phyloP scores from a whole-genome alignment of 2,329 filamentous ascomycete genomes.

The Penicillium palitans region DNA sequence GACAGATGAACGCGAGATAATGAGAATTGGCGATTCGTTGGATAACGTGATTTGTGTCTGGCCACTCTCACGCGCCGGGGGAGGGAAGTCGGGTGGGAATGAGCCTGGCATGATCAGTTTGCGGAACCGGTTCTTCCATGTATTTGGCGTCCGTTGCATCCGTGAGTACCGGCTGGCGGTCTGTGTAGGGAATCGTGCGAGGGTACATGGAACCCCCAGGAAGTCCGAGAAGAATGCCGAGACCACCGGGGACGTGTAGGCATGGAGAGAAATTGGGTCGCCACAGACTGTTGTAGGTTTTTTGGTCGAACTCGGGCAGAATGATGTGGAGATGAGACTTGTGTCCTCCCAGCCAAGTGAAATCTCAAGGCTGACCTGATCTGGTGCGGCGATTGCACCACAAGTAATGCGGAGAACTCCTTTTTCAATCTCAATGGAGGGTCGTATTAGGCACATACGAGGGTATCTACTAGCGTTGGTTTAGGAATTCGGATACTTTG shows the following conservation, averaged over 20 bases:
- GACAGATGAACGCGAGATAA: slow-evolving; percentile 78
- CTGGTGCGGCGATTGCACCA: slow-evolving; percentile 37
- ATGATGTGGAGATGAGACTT: slow-evolving; percentile 66
- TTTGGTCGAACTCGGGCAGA: slow-evolving; percentile 43
- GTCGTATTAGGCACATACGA: slow-evolving; percentile 80
- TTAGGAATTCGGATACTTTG: neutral
- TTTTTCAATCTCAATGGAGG: slow-evolving; percentile 67
- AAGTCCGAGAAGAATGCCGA: slow-evolving; percentile 75
- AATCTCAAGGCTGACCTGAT: slow-evolving; percentile 37
- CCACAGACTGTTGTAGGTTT: slow-evolving; percentile 74
- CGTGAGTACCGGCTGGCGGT: slow-evolving; percentile 70
- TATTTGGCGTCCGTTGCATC: slow-evolving; percentile 59
- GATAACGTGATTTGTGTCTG: slow-evolving; percentile 68
- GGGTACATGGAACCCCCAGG: slow-evolving; percentile 74
- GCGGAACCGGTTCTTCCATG: slow-evolving; percentile 21
- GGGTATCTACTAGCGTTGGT: slow-evolving; percentile 45
- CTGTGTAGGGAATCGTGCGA: slow-evolving; percentile 79
- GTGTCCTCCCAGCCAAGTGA: slow-evolving; percentile 36
- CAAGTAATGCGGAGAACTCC: slow-evolving; percentile 63
- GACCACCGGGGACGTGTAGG: slow-evolving; percentile 66
- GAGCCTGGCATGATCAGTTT: slow-evolving; percentile 51
- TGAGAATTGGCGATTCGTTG: slow-evolving; percentile 91
- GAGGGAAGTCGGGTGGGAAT: slow-evolving; percentile 49
- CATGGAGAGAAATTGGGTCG: slow-evolving; percentile 69
- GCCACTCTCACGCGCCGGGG: slow-evolving; percentile 52